phyloP scores from a whole-genome alignment of 108 stramenopile species.

The Nitzschia sp. region DNA sequence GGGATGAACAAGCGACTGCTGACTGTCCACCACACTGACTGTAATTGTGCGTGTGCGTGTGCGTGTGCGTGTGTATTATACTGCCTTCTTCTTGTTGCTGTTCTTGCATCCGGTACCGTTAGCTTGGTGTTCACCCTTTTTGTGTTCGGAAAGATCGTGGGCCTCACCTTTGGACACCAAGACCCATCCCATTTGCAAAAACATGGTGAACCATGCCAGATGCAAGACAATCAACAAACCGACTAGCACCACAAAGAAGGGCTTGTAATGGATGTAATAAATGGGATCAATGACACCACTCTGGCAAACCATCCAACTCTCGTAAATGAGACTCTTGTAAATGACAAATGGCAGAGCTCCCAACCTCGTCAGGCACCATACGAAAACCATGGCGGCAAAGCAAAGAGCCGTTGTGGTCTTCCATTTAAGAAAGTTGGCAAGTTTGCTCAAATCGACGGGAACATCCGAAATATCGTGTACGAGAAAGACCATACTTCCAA shows the following conservation, averaged over 20 bases:
- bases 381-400: conserved; percentile 71
- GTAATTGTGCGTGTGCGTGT: too few relatives aligned
- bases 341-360: conserved; percentile 77
- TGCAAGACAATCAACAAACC: conserved; percentile 67
- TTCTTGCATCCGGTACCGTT: not conserved
- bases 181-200: conserved; percentile 78
- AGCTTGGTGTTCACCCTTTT: conserved; percentile 61
- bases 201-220: conserved; percentile 76
- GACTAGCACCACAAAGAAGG: conserved; percentile 57
- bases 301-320: conserved; percentile 51
- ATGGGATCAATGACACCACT: conserved; percentile 38
- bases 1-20: not conserved
- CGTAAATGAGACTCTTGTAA: conserved; percentile 49
- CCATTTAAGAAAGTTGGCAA: conserved; percentile 91
- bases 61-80: not conserved
- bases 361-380: conserved; percentile 73
- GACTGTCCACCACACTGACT: too few relatives aligned
- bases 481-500: conserved; percentile 82
- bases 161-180: conserved; percentile 74
- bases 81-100: conserved; percentile 6
- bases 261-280: conserved; percentile 52
- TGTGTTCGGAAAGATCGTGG: conserved; percentile 86
- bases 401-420: conserved; percentile 74
- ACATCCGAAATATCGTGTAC: conserved; percentile 87
- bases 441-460: conserved; percentile 84